Conservation (phyloP, 306 rosid species). For the Canavalia ensiformis region DNA sequence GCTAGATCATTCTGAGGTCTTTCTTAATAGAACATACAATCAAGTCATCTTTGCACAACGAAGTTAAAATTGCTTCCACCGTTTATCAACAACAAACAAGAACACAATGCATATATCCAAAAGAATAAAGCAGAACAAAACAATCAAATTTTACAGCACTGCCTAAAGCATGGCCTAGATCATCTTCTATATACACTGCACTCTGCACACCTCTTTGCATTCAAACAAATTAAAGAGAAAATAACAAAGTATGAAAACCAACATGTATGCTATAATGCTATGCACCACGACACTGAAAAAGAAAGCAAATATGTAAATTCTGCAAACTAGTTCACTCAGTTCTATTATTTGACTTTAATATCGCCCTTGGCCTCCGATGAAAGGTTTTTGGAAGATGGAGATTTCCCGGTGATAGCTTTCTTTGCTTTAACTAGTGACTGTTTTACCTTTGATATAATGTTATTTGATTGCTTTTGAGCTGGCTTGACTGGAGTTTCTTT, state of each 20-base stretch:
- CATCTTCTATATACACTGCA: constrained; percentile 69
- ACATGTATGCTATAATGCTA: constrained; percentile 49
- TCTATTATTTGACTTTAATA: constrained; percentile 69
- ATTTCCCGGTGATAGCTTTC: constrained; percentile 83
- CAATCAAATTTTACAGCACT: constrained; percentile 53
- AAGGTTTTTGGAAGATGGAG: constrained; percentile 74
- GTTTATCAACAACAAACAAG: constrained; percentile 51
- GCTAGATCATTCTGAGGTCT: constrained; percentile 5
- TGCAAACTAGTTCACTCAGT: constrained; percentile 47
- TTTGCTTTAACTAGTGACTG: constrained; percentile 86
- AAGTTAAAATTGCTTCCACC: constrained; percentile 48
- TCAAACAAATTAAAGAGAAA: constrained; percentile 62
- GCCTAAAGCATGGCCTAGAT: constrained; percentile 59
- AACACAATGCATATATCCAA: constrained; percentile 52
- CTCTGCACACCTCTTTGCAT: constrained; percentile 56
- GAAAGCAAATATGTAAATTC: constrained; percentile 45
- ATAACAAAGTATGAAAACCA: constrained; percentile 45
- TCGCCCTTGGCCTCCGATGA: constrained; percentile 71
- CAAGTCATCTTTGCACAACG: constrained; percentile 7
- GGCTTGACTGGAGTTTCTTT: constrained; percentile 67
- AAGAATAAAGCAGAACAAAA: constrained; percentile 53
- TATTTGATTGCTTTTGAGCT: constrained; percentile 75
- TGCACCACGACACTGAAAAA: constrained; percentile 45
- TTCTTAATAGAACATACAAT: constrained; percentile 23
- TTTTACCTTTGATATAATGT: constrained; percentile 78